Evolutionary conservation across 208 protist species (phyloP), one percentile per base, ranked within the genome.

Genomic region (Acanthamoeba royreba): DNA sequence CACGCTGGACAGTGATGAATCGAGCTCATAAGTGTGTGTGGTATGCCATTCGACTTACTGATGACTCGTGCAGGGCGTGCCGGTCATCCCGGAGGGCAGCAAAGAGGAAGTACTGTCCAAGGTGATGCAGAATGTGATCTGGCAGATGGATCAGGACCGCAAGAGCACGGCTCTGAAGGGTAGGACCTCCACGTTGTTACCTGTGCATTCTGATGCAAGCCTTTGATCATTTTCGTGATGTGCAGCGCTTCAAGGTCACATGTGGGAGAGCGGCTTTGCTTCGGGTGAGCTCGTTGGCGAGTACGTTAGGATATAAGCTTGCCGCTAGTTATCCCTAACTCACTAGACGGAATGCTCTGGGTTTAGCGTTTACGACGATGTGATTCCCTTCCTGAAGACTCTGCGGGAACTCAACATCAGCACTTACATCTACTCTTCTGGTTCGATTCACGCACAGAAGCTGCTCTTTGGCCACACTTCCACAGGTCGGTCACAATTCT

Each of bases 361-460:
- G 15, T 25, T 17, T 28, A 87, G 77, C 1, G 61, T 97, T 2
- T 97, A 93, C 52, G 38, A 91, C 7, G 95, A 96, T 33, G 95
- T 96, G 2, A 58, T 96, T 2, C 66, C 66, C 42, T 35, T 33
- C n/a, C 83, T 92, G 89, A 91, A 77, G 17, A 7, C 38, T 7
- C 5, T 28, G 1, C 17, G 42, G 9, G 77, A 58, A 46, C 46
- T 61, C 28, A 58, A 42, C 13, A 87, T 87, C 77, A 63, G 79
- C 47, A 95, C 98, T 4, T 98, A 97, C 43, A 96, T 99, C 13
- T 99, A 98, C 94, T 98, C 97, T 40, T 96, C 92, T 13, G 97
- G 97, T 46, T 95, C 86, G 46, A 91, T 98, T 1, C 91, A 55
- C 0, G 95, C 98, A 9, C 98, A 99, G 95, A 94, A 97, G 89